Evolutionary conservation across 1,284 basidiomycete species (phyloP).

Genomic region (Grifola frondosa): DNA sequence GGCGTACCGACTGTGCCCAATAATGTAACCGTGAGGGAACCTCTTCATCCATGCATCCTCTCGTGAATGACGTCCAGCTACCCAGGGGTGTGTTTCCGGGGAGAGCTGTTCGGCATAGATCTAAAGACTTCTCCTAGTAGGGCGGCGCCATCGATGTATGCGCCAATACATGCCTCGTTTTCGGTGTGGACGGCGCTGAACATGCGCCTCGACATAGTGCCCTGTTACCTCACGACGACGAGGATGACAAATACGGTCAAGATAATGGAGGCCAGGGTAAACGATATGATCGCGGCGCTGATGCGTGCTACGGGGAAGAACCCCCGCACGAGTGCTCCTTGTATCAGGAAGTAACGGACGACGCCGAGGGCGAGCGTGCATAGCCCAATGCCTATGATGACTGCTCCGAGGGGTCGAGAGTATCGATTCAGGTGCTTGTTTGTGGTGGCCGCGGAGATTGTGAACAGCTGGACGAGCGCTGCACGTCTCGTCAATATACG

Average conservation of each 20-base stretch:
- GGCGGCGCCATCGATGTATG: no score
- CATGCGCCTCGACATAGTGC: no score
- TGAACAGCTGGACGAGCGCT: constrained; percentile 62
- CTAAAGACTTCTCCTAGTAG: no score
- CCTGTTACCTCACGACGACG: constrained; percentile 34
- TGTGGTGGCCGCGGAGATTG: constrained; percentile 36
- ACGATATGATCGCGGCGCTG: constrained; percentile 43
- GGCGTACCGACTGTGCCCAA: no score
- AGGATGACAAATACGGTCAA: constrained; percentile 52
- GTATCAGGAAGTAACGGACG: constrained; percentile 54
- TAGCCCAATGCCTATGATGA: constrained; percentile 50
- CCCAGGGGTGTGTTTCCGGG: no score
- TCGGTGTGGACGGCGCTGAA: no score
- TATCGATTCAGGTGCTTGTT: constrained; percentile 36
- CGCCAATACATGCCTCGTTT: no score
- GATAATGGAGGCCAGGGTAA: constrained; percentile 44
- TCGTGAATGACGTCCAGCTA: no score
- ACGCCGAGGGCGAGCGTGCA: constrained; percentile 51
- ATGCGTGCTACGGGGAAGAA: constrained; percentile 56
- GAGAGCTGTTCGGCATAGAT: no score
- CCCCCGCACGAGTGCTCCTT: constrained; percentile 52
- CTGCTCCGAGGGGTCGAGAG: constrained; percentile 55
- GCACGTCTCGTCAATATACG: neutral
- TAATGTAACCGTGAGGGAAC: no score
- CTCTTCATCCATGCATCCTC: no score